Evolutionary conservation across 2,329 filamentous ascomycete species (phyloP), one percentile per base, ranked within the genome.

Genomic region (Neonectria punicea): DNA sequence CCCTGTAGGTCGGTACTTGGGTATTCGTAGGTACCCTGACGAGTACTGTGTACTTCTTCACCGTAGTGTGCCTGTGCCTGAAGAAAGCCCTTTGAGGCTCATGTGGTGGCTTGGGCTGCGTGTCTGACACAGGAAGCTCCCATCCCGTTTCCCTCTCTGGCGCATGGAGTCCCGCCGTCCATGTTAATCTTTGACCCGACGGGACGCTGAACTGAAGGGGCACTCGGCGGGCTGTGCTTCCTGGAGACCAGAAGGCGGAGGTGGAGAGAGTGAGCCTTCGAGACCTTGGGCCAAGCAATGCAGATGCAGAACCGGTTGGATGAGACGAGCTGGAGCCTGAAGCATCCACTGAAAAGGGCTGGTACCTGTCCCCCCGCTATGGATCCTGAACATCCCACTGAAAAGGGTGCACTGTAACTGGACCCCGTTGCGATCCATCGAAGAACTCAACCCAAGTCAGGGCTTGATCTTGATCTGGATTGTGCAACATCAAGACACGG

Each of bases 201-300:
- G 49, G 49, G 49, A n/a, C 30, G 49, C n/a, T 22, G 28, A 36
- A 51, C n/a, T 22, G 28, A 51, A 51, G 49, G 47, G 25, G 47
- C 47, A 50, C 25, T 16, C 25, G 16, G 47, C 47, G 28, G 49
- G 49, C 49, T 51, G 49, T 51, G 49, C 49, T 51, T 51, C 49
- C 49, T 51, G 30, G 49, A 51, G 49, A 49, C 30, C 11, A 34
- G 10, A 51, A 51, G 47, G 30, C 49, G 49, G 49, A 51, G 49
- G 49, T 51, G 49, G 49, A 34, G 9, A 25, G 22, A 22, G 22
- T 2, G 22, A 20, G 28, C 36, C 36, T 6, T 39, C 36, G 2
- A 49, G 25, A 49, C 20, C 22, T 28, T 8, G 22, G 20, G 20
- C 20, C 14, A 16, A 25, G 22, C 36, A 16, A 10, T 49, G 43